Evolutionary conservation across 2,329 filamentous ascomycete species (phyloP), one percentile per base, ranked within the genome.

Genomic region (Arthrobotrys sphaeroides): DNA sequence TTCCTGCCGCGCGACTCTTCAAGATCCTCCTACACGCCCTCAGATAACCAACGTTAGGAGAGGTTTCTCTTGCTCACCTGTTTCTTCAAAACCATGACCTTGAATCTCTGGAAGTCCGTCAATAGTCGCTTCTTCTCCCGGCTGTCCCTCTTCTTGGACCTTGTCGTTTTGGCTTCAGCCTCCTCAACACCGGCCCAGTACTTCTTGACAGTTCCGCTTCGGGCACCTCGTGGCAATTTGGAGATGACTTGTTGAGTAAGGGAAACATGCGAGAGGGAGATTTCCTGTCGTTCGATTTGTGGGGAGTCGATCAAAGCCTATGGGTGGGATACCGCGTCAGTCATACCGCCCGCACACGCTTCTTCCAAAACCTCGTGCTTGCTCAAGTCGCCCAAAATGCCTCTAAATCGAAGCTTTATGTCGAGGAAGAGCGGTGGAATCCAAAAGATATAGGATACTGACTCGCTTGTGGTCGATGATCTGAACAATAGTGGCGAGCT

Each of bases 381-480:
- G 51, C 40, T 13, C 16, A 12, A 61, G 38, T 40, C 36, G 5
- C 24, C 12, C 28, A 24, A 2, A 38, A 5, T 3, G n/a, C 36
- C 22, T 40, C 62, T 16, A 45, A 57, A 28, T 2, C 20, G 24
- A 42, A 28, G 42, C 3, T 16, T 55, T 22, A 36, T n/a, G 12
- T 42, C 33, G 20, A 28, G 28, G 16, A 31, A 12, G 65, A 9
- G 42, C 22, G 16, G 20, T 70, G 40, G 36, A 13, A 61, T 38
- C 31, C 20, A 20, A 65, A n/a, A 60, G 73, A 33, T 47, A 33
- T 40, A 57, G 67, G 68, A 65, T 83, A 93, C 95, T 84, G 96
- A 99, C 95, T 87, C 95, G 93, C 90, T 97, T 97, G 91, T 99
- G 94, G 87, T 99, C 95, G 87, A 99, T 95, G 86, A 99, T 98